Conservation (phyloP, 1,139 yeast species). For the Sugiyamaella xylanicola region DNA sequence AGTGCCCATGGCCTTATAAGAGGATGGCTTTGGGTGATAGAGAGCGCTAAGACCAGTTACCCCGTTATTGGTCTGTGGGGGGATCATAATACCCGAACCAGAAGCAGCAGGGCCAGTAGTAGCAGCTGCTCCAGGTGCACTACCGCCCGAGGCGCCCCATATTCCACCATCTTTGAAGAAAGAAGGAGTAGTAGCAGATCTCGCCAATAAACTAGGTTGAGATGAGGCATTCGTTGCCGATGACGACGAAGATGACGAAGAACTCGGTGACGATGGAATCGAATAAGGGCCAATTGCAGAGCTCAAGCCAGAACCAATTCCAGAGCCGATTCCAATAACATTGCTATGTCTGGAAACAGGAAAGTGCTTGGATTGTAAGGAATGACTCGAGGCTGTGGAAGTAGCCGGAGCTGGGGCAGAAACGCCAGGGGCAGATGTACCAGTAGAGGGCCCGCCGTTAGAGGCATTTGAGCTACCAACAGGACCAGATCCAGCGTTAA, state of each 20-base stretch:
- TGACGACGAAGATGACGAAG: slow-evolving; percentile 14
- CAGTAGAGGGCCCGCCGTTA: not conserved
- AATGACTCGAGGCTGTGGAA: slow-evolving; percentile 9
- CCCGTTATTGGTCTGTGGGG: slow-evolving; percentile 6
- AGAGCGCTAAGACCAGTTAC: slow-evolving; percentile 12
- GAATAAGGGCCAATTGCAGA: slow-evolving; percentile 14
- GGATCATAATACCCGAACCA: slow-evolving; percentile 10
- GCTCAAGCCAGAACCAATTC: slow-evolving; percentile 4
- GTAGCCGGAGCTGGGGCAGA: slow-evolving; percentile 4
- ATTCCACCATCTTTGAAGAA: slow-evolving; percentile 18
- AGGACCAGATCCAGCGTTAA: too few species aligned
- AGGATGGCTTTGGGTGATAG: slow-evolving; percentile 21
- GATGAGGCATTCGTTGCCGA: slow-evolving; percentile 18
- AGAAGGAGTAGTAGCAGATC: slow-evolving; percentile 20
- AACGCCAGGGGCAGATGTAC: not conserved
- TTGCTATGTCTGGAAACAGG: slow-evolving; percentile 15
- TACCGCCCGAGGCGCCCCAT: slow-evolving; percentile 16
- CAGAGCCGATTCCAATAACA: slow-evolving; percentile 10
- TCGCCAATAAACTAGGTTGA: slow-evolving; percentile 12
- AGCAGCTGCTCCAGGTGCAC: slow-evolving; percentile 5
- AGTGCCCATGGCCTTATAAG: slow-evolving; percentile 18
- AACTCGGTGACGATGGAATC: slow-evolving; percentile 14
- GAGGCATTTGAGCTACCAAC: not conserved
- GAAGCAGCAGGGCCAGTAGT: slow-evolving; percentile 6
- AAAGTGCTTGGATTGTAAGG: slow-evolving; percentile 22